These are phyloP conservation scores for Lentinula edodes DNA, from an alignment of 768 basidiomycete species.

Conservation along the genomic window DNA sequence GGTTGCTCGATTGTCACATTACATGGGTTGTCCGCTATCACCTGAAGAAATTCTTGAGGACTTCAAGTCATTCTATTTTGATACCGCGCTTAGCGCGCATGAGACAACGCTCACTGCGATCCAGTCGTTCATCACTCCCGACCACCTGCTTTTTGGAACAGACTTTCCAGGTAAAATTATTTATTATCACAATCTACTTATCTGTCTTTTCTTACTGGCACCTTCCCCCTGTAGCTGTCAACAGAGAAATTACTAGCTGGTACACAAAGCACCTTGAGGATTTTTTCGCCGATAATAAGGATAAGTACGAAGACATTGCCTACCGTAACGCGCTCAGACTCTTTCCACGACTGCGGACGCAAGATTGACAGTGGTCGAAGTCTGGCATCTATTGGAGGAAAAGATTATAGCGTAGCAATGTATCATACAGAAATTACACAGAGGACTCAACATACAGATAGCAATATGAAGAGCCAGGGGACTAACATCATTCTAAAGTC, in stretches of 20 bases:
- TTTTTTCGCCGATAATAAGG: constrained; percentile 36
- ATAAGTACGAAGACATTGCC: constrained; percentile 38
- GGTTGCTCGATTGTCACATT: constrained; percentile 57
- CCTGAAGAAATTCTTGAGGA: constrained; percentile 64
- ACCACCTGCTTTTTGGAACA: constrained; percentile 63
- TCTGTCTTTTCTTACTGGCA: background rate
- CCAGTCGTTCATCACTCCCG: constrained; percentile 41
- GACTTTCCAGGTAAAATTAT: constrained; percentile 66
- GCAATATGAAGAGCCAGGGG: background rate
- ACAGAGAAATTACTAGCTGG: constrained; percentile 50
- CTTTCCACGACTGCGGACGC: constrained; percentile 31
- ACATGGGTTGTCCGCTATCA: constrained; percentile 66
- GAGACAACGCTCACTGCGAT: constrained; percentile 45
- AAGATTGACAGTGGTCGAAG: too few relatives aligned
- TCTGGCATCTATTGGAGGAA: background rate
- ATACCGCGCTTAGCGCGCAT: constrained; percentile 62
- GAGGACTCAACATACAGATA: background rate
- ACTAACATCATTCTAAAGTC: too few relatives aligned
- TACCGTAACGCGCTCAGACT: constrained; percentile 46
- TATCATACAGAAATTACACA: background rate
- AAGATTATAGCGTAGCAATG: background rate
- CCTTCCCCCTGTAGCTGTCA: constrained; percentile 41
- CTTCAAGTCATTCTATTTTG: constrained; percentile 69
- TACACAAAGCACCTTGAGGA: constrained; percentile 50
- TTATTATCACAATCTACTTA: background rate